Percentiles rank a stretch among this genome's conserved stretches.
Conservation (phyloP, 768 basidiomycete genomes). For the Naganishia vaughanmartiniae region DNA sequence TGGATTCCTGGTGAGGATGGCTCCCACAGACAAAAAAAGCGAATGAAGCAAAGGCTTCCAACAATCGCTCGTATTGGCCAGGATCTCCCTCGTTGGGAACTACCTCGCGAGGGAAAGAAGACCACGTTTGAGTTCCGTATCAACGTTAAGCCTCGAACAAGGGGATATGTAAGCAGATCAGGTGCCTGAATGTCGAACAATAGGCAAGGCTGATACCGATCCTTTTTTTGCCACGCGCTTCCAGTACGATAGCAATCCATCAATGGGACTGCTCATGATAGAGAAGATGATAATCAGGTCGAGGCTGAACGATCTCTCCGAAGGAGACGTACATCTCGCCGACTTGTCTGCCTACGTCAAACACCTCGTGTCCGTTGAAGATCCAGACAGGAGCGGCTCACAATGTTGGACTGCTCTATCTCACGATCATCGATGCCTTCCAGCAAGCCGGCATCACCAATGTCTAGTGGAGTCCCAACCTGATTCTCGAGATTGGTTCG, state of each 20-base stretch:
- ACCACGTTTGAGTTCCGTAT: too few relatives aligned
- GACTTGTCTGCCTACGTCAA: background rate
- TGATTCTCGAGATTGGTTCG: constrained; percentile 3
- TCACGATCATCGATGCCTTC: background rate
- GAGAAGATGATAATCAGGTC: background rate
- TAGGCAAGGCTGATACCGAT: background rate
- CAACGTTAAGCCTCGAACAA: background rate
- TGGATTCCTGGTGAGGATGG: too few relatives aligned
- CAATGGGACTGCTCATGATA: background rate
- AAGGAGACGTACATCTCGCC: constrained; percentile 1
- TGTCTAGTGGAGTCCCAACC: background rate
- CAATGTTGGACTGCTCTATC: background rate
- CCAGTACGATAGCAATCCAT: background rate
- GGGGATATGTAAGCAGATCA: background rate
- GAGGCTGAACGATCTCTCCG: background rate
- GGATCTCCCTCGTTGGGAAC: too few relatives aligned
- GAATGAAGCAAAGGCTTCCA: too few relatives aligned
- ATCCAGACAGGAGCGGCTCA: background rate
- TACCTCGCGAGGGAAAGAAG: too few relatives aligned
- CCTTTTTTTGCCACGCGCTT: background rate
- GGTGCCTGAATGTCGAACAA: background rate
- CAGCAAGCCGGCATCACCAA: constrained; percentile 4
- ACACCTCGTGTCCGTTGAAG: background rate
- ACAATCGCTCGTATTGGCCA: too few relatives aligned
- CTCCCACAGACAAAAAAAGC: too few relatives aligned